phyloP scores from a whole-genome alignment of 192 early-diverging fungal genomes.

The Martensiomyces pterosporus region DNA sequence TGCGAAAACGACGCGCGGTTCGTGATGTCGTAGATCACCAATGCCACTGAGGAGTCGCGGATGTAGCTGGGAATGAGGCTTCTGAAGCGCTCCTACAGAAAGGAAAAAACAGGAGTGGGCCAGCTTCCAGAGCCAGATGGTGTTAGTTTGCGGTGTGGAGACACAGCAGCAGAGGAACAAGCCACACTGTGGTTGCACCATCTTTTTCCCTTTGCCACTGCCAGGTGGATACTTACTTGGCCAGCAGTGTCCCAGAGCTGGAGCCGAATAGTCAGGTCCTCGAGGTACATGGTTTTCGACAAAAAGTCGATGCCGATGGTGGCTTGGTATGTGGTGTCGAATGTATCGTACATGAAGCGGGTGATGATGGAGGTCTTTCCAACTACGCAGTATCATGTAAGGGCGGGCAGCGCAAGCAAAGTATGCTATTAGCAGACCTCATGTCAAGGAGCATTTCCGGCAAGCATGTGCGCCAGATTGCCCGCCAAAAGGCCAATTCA shows the following conservation, averaged over 20 bases:
- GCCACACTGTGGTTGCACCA: too few relatives aligned
- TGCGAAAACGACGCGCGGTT: constrained; percentile 95
- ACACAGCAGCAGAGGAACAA: too few relatives aligned
- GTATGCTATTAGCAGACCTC: too few relatives aligned
- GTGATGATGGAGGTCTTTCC: constrained; percentile 99
- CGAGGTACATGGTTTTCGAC: constrained; percentile 99
- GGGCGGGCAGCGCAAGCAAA: too few relatives aligned
- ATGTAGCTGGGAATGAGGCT: constrained; percentile 98
- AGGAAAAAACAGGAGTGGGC: too few relatives aligned
- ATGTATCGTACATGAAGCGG: constrained; percentile 99
- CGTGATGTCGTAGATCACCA: constrained; percentile 97
- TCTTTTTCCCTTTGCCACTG: too few relatives aligned
- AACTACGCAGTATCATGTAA: constrained; percentile 58
- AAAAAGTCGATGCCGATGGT: constrained; percentile 99
- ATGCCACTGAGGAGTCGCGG: constrained; percentile 94
- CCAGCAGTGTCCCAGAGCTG: constrained; percentile 99
- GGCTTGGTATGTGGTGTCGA: constrained; percentile 96
- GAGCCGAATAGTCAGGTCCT: constrained; percentile 94
- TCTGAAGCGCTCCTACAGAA: constrained; percentile 98
- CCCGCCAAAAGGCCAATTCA: too few relatives aligned
- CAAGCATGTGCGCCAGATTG: too few relatives aligned
- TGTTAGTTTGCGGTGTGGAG: too few relatives aligned
- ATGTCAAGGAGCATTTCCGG: background rate
- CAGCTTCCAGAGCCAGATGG: too few relatives aligned
- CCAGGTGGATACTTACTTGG: too few relatives aligned